phyloP scores from a whole-genome alignment of 2,329 filamentous ascomycete genomes.

The Fonsecaea erecta region DNA sequence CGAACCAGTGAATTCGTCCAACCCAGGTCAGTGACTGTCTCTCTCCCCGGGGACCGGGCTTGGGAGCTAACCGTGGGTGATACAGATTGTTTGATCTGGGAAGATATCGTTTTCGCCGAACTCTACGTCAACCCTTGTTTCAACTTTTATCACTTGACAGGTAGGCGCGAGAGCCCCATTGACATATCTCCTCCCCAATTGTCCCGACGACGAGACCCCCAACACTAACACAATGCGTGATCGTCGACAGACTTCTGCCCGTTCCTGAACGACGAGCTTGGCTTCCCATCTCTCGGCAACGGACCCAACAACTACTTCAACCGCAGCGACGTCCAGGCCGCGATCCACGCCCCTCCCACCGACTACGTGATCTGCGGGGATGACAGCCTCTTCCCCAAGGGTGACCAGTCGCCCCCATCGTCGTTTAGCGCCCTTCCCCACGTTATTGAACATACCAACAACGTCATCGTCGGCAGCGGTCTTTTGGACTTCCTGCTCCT shows the following conservation, averaged over 20 bases:
- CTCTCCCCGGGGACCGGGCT: background rate
- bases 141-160: conserved; percentile 67
- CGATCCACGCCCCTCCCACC: conserved; percentile 54
- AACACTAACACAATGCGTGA: background rate
- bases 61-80: background rate
- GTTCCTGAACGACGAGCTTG: conserved; percentile 68
- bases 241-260: conserved; percentile 71
- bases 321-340: conserved; percentile 56
- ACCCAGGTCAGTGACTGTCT: conserved; percentile 1
- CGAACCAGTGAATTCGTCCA: conserved; percentile 39
- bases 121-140: conserved; percentile 74
- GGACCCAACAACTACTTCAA: conserved; percentile 65
- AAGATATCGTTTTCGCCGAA: conserved; percentile 60
- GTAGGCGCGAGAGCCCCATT: background rate
- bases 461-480: conserved; percentile 56
- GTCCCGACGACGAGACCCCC: background rate
- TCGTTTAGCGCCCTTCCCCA: conserved; percentile 27
- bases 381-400: conserved; percentile 46
- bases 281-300: conserved; percentile 57
- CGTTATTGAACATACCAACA: conserved; percentile 59
- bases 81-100: conserved; percentile 63
- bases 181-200: background rate
- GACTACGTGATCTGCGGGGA: conserved; percentile 50
- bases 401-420: conserved; percentile 53
- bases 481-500: conserved; percentile 56